A percentile compares a stretch with the other conserved stretches of the same genome.
These are phyloP conservation scores for Blastobotrys malaysiensis DNA, from an alignment of 1,139 yeast genomes.

Conservation along the genomic window DNA sequence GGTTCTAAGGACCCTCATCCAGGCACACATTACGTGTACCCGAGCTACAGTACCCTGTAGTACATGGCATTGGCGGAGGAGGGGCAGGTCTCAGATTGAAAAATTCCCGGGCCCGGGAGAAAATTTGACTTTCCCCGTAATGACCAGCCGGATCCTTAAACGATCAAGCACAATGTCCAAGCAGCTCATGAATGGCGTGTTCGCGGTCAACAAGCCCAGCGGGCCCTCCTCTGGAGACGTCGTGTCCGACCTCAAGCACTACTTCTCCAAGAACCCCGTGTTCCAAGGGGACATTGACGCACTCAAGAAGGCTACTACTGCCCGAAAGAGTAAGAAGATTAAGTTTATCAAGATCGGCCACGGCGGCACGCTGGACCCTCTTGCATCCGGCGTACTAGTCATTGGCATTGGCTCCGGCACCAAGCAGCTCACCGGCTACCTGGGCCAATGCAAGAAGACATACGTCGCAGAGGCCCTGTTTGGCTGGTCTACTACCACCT, in stretches of 20 bases:
- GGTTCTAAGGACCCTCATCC: not conserved
- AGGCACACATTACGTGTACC: not conserved
- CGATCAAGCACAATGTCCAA: not conserved
- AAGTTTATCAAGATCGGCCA: conserved; percentile 87
- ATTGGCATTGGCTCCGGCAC: conserved; percentile 91
- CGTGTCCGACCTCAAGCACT: conserved; percentile 56
- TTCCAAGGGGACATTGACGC: conserved; percentile 48
- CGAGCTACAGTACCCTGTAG: not conserved
- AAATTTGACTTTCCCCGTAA: not conserved
- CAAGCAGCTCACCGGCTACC: conserved; percentile 64
- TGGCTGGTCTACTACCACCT: conserved; percentile 90
- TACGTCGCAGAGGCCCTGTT: conserved; percentile 81
- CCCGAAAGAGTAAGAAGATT: conserved; percentile 33
- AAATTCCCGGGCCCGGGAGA: not conserved
- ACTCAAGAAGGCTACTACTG: conserved; percentile 33
- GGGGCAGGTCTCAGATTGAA: not conserved
- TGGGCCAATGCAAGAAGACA: conserved; percentile 58
- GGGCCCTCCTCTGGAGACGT: conserved; percentile 79
- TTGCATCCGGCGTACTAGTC: conserved; percentile 89
- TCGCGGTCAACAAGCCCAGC: conserved; percentile 88
- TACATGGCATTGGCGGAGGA: not conserved
- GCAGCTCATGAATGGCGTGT: conserved; percentile 49
- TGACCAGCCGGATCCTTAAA: not conserved
- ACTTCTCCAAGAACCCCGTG: conserved; percentile 55
- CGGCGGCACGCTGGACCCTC: conserved; percentile 95